Evolutionary conservation across 2,329 filamentous ascomycete species (phyloP), one percentile per base, ranked within the genome.

Genomic region (Sphaerostilbella broomeana): DNA sequence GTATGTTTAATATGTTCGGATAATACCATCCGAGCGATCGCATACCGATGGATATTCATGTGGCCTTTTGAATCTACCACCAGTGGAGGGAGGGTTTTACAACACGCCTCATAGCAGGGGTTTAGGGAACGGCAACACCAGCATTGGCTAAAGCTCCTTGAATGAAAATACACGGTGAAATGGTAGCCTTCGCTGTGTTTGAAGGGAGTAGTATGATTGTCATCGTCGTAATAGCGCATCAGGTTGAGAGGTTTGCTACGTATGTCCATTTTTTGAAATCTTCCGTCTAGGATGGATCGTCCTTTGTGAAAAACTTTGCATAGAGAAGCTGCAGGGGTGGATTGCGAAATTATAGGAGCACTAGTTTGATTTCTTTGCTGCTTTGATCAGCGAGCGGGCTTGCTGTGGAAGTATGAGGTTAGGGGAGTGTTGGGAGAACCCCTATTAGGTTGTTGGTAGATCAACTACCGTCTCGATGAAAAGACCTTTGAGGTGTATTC

Each of bases 131-230:
- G 38, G 86, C 81, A 35, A 87, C 79, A 48, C 79, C 79, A 4
- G 84, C 83, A 51, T 86, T 87, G 1, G 82, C 85, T 19, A 88
- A 62, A 0, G 84, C 81, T 10, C 82, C 80, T 84, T 84, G 89
- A 63, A 89, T 89, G 1, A 79, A 83, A n/a, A 82, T 79, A n/a
- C 79, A 88, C 88, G 34, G 83, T 84, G 58, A 87, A 89, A n/a
- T 84, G 76, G 57, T 90, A 90, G 6, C 82, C 85, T 35, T 89
- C 73, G 37, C 81, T 86, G 33, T 85, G 75, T 4, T 85, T 85
- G 49, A 87, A 90, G 0, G 85, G 84, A 36, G 87, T 84, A 2
- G 81, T 73, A 17, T 82, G 71, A 5, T 79, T 84, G 56, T 84
- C 72, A 7, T 77, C 70, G 51, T 86, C 83, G 45, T 84, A 87